Percentiles rank a stretch among this genome's conserved stretches.
These are phyloP conservation scores for Stylonectria norvegica DNA, from an alignment of 2,329 filamentous ascomycete genomes.

Conservation along the genomic window DNA sequence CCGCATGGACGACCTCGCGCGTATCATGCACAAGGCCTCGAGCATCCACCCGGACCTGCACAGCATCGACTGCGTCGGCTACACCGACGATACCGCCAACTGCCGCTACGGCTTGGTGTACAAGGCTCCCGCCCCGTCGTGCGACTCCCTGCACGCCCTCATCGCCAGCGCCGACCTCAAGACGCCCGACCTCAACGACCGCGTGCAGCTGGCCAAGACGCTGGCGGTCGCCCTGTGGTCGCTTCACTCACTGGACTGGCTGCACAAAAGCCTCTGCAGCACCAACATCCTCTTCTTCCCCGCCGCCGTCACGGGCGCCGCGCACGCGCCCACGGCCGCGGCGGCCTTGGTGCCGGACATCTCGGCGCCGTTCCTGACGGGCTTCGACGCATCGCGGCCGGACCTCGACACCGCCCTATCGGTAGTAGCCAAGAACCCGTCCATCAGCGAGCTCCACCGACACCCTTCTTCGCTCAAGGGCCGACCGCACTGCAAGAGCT, in stretches of 20 bases:
- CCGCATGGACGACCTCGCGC: constrained; percentile 44
- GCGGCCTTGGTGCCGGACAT: constrained; percentile 40
- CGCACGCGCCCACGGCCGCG: constrained; percentile 32
- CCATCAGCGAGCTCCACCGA: constrained; percentile 44
- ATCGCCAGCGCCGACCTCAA: constrained; percentile 39
- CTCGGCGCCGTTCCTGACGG: constrained; percentile 44
- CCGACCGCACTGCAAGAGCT: constrained; percentile 44
- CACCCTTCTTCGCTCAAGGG: constrained; percentile 43
- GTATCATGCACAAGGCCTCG: constrained; percentile 46
- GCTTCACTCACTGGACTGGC: constrained; percentile 53
- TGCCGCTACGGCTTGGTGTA: constrained; percentile 45
- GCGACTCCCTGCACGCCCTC: constrained; percentile 38
- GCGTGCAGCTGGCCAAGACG: constrained; percentile 40
- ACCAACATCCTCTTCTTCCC: constrained; percentile 55
- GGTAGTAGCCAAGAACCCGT: constrained; percentile 40
- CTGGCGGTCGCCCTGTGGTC: constrained; percentile 45
- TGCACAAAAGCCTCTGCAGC: constrained; percentile 54
- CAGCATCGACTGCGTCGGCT: constrained; percentile 46
- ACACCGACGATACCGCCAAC: constrained; percentile 39
- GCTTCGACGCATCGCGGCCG: constrained; percentile 54
- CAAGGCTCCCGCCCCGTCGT: constrained; percentile 34
- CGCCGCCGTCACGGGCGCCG: constrained; percentile 35
- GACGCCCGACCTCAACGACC: constrained; percentile 43
- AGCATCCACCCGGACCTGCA: constrained; percentile 44
- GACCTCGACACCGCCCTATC: constrained; percentile 50